Evolutionary conservation across 371 early-diverging fungal species (phyloP).

Genomic region (Phascolomyces articulosus): DNA sequence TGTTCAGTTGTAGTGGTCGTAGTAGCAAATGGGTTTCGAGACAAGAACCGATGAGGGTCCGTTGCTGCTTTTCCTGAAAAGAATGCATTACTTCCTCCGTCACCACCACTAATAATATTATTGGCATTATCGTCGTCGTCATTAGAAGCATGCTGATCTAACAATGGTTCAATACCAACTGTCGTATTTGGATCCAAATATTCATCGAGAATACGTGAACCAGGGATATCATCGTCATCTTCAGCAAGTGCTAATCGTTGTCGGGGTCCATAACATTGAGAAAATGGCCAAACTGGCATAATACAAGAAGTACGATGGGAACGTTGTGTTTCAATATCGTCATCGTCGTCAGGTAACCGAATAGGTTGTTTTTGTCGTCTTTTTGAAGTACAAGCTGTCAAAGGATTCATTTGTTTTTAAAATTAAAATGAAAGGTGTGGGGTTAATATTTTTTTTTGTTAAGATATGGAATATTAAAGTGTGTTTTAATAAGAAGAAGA

Average conservation of each 20-base stretch:
- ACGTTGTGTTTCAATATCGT: background rate
- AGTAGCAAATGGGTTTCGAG: constrained; percentile 20
- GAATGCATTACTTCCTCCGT: background rate
- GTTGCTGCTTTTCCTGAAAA: background rate
- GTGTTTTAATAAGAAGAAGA: too few relatives aligned
- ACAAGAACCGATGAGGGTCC: constrained; percentile 17
- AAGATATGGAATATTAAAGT: too few relatives aligned
- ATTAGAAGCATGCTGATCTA: constrained; percentile 10
- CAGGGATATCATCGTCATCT: constrained; percentile 4
- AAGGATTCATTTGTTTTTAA: background rate
- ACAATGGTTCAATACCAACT: constrained; percentile 16
- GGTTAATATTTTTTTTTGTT: background rate
- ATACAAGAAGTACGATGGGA: background rate
- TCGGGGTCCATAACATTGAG: background rate
- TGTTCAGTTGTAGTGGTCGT: background rate
- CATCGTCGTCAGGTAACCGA: background rate
- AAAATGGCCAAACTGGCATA: background rate
- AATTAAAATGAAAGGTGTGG: background rate
- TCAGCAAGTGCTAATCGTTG: background rate
- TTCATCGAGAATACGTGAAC: constrained; percentile 12
- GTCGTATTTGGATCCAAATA: constrained; percentile 22
- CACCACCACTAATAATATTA: too few relatives aligned
- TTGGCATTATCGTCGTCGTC: constrained; percentile 7
- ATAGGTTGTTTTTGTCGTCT: constrained; percentile 5
- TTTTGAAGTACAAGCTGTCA: background rate